phyloP scores from a whole-genome alignment of 2,329 filamentous ascomycete species.

The Sphaerulina vaccinii region DNA sequence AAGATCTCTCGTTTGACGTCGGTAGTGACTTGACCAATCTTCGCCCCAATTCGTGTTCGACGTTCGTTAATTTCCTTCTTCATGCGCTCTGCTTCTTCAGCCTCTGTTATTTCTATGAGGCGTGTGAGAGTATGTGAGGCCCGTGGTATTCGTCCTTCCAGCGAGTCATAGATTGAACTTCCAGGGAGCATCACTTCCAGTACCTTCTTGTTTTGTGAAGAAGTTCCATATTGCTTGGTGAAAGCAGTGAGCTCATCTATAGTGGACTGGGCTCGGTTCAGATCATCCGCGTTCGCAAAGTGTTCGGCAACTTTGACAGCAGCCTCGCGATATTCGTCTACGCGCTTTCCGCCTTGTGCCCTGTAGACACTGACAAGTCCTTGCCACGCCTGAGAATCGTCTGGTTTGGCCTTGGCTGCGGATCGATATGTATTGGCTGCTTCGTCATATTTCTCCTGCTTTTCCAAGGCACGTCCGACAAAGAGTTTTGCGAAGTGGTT shows the following conservation, averaged over 20 bases:
- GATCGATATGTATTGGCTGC: slow-evolving; percentile 73
- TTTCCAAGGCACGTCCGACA: slow-evolving; percentile 79
- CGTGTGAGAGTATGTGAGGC: slow-evolving; percentile 78
- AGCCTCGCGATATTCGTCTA: slow-evolving; percentile 72
- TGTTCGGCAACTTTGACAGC: slow-evolving; percentile 72
- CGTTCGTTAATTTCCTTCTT: slow-evolving; percentile 88
- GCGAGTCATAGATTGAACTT: slow-evolving; percentile 73
- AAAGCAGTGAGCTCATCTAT: slow-evolving; percentile 79
- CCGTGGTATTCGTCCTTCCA: slow-evolving; percentile 80
- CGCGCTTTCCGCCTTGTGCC: slow-evolving; percentile 63
- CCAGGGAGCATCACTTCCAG: slow-evolving; percentile 75
- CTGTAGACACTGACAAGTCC: slow-evolving; percentile 85
- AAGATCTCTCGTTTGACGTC: slow-evolving; percentile 88
- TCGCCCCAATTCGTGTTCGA: slow-evolving; percentile 81
- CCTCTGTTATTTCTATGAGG: slow-evolving; percentile 79
- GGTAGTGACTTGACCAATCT: slow-evolving; percentile 74
- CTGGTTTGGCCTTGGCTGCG: slow-evolving; percentile 69
- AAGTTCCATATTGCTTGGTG: slow-evolving; percentile 69
- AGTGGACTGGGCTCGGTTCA: slow-evolving; percentile 58
- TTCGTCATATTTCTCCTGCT: slow-evolving; percentile 66
- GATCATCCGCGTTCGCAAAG: slow-evolving; percentile 64
- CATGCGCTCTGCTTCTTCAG: slow-evolving; percentile 83
- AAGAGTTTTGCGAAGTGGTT: slow-evolving; percentile 90
- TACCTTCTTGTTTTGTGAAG: slow-evolving; percentile 71
- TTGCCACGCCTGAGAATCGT: slow-evolving; percentile 85